Evolutionary conservation across 768 basidiomycete species (phyloP).

Genomic region (Lentinula detonsa): DNA sequence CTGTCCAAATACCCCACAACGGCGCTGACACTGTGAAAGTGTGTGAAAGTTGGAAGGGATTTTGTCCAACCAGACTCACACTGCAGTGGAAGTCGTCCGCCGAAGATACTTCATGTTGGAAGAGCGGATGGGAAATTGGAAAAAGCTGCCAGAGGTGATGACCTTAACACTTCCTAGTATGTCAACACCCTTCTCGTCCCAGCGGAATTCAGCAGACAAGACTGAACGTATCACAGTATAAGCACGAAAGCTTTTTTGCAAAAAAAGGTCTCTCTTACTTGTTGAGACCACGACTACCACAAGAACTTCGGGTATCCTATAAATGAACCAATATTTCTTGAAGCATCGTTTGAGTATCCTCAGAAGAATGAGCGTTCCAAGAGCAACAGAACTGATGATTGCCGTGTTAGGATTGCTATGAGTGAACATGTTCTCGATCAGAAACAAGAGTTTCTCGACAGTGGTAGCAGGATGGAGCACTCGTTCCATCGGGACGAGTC

Average conservation of each 20-base stretch:
- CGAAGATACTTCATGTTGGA: conserved; percentile 59
- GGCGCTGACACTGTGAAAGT: conserved; percentile 52
- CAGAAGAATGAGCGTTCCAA: conserved; percentile 59
- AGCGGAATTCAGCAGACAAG: conserved; percentile 58
- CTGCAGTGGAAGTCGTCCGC: conserved; percentile 79
- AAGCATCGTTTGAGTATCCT: conserved; percentile 53
- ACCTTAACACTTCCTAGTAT: conserved; percentile 78
- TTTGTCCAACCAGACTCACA: conserved; percentile 33
- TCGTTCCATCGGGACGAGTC: conserved; percentile 54
- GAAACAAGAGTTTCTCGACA: conserved; percentile 72
- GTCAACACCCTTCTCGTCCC: conserved; percentile 75
- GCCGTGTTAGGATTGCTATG: conserved; percentile 64
- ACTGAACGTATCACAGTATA: conserved; percentile 34
- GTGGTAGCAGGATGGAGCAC: conserved; percentile 58
- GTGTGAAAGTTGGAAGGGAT: neutral
- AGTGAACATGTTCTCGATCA: conserved; percentile 51
- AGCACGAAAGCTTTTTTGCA: neutral
- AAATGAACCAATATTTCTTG: conserved; percentile 62
- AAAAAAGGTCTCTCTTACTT: conserved; percentile 36
- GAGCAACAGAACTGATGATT: conserved; percentile 64
- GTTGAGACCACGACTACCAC: conserved; percentile 82
- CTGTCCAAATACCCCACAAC: conserved; percentile 92
- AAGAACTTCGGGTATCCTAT: conserved; percentile 86
- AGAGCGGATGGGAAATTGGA: conserved; percentile 68
- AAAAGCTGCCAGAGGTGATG: conserved; percentile 50